A percentile compares a stretch with the other conserved stretches of the same genome.
These are phyloP conservation scores for Cornus controversa DNA, from an alignment of 148 eudicot species.

Conservation along the genomic window DNA sequence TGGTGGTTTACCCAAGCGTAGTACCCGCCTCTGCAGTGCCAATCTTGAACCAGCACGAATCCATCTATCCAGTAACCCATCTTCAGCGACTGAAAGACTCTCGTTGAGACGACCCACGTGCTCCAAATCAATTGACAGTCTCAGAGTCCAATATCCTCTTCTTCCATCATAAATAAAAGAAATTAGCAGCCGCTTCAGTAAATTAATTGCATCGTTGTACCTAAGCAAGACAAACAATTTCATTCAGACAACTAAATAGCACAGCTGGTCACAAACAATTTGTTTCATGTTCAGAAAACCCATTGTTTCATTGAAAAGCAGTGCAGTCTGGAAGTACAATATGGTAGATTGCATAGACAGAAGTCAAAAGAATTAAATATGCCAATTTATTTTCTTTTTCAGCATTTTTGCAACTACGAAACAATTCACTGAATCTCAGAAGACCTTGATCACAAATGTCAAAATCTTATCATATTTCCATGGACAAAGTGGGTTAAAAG, in stretches of 20 bases:
- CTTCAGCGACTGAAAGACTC: slow-evolving; percentile 80
- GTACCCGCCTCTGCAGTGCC: slow-evolving; percentile 80
- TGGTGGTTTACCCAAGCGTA: slow-evolving; percentile 90
- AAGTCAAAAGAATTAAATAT: not conserved
- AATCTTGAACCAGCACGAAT: slow-evolving; percentile 93
- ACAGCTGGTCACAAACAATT: not conserved
- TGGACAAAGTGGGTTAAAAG: too few relatives aligned
- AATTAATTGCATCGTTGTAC: slow-evolving; percentile 70
- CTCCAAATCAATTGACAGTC: slow-evolving; percentile 88
- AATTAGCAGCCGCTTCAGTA: slow-evolving; percentile 57
- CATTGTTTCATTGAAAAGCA: not conserved
- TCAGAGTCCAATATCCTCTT: slow-evolving; percentile 95
- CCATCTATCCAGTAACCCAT: slow-evolving; percentile 71
- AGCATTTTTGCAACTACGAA: too few relatives aligned
- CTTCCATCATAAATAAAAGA: slow-evolving; percentile 62
- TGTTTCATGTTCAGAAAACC: not conserved
- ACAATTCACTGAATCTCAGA: not conserved
- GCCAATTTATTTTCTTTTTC: not conserved
- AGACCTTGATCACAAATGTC: not conserved
- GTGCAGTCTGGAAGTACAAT: not conserved
- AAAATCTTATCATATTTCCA: not conserved
- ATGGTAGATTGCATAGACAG: not conserved
- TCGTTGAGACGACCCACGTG: slow-evolving; percentile 69
- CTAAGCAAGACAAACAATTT: slow-evolving; percentile 28
- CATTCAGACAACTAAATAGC: not conserved